Percentiles rank a stretch among this genome's conserved stretches.
These are phyloP conservation scores for Phytophthora citrophthora DNA, from an alignment of 352 stramenopile genomes.

Conservation along the genomic window DNA sequence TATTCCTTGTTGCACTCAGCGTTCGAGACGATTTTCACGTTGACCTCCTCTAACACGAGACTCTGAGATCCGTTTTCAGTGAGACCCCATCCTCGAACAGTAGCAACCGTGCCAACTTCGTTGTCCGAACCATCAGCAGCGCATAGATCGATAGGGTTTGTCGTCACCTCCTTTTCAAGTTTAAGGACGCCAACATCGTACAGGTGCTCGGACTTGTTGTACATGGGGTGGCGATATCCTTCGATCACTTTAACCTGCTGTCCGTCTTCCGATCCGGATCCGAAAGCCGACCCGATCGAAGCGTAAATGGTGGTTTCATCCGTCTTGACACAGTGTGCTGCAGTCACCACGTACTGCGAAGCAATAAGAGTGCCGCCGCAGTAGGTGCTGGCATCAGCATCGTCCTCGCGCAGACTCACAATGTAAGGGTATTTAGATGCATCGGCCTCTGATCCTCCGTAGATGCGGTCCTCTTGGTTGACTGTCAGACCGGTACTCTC, in stretches of 20 bases:
- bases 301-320: slow-evolving; percentile 47
- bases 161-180: slow-evolving; percentile 49
- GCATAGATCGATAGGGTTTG: slow-evolving; percentile 40
- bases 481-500: slow-evolving; percentile 31
- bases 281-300: slow-evolving; percentile 58
- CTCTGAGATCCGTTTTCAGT: slow-evolving; percentile 54
- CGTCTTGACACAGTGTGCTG: slow-evolving; percentile 73
- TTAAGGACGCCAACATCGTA: slow-evolving; percentile 69
- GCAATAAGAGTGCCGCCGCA: slow-evolving; percentile 74
- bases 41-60: slow-evolving; percentile 55
- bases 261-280: slow-evolving; percentile 45
- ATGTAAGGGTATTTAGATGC: slow-evolving; percentile 60
- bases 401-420: slow-evolving; percentile 56
- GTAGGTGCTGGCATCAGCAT: slow-evolving; percentile 47
- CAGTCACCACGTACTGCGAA: slow-evolving; percentile 70
- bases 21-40: slow-evolving; percentile 65
- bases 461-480: slow-evolving; percentile 64
- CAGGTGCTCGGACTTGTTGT: slow-evolving; percentile 56
- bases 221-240: slow-evolving; percentile 55
- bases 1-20: slow-evolving; percentile 65
- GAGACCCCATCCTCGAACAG: slow-evolving; percentile 65
- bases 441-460: slow-evolving; percentile 62
- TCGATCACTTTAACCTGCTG: slow-evolving; percentile 57
- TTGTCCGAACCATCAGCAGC: slow-evolving; percentile 56
- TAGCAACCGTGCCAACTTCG: slow-evolving; percentile 54